Evolutionary conservation across 139 green algal species (phyloP), one percentile per base, ranked within the genome.

Genomic region (Gonium pectorale): DNA sequence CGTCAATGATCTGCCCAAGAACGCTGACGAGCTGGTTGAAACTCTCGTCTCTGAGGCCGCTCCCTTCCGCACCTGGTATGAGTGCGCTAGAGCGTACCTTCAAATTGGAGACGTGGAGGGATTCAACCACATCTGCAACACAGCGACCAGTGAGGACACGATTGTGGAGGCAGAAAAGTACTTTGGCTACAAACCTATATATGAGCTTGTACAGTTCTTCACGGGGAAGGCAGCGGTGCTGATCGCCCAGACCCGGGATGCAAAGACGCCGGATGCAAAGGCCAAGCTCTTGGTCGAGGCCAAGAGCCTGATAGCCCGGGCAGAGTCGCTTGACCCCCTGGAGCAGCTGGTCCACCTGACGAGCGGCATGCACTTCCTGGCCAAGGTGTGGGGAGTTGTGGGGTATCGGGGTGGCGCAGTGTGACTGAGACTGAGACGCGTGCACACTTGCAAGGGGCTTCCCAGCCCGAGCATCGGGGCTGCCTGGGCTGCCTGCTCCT

Each of bases 321-420:
- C 91, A 2, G 78, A 86, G 63, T 22, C 51, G 24, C 37, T 89
- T n/a, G 72, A 87, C 63, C 51, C 63, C 0, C 59, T 73, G 8
- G 95, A 98, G 86, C 89, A 94, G 87, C 88, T 98, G 74, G 92
- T 94, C 5, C 67, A 82, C 7, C 74, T 98, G 63, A 90, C 89
- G 6, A 52, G 84, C 19, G 95, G 91, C 0, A 78, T 94, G 26
- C 80, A 97, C 31, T 41, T 67, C 17, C 72, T 95, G 31, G 90
- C 89, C 21, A 92, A 88, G 90, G 94, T 95, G 21, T 73, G 38
- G 4, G 3, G 38, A 37, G 29, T 11, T 6, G 5, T 21, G 63
- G 33, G 63, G 9, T 13, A 17, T 17, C 49, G 17, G 49, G 49
- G 49, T 17, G n/a, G n/a, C n/a, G n/a, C n/a, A n/a, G n/a, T n/a